Base-by-base conservation (phyloP, 2,329 filamentous ascomycete genomes). In the Neoscytalidium dimidiatum region DNA sequence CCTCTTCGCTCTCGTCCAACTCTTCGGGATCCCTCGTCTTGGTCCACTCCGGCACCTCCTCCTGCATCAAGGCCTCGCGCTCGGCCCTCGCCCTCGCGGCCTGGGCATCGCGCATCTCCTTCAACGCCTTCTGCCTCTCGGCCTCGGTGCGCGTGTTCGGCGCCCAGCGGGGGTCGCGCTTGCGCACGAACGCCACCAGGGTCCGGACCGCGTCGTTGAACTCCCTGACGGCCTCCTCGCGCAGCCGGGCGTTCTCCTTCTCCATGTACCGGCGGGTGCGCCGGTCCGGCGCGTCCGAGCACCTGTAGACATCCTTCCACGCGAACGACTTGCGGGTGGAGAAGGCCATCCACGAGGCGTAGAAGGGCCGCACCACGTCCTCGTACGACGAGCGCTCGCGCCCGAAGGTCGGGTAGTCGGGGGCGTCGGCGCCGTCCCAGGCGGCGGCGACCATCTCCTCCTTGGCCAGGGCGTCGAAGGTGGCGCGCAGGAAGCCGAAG, bases 171-270 rank as follows among this genome's bases (percentile, higher is more conserved):
- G 93, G 92, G 74, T 99, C 95, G 35, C 95, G 87, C 80, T 97
- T 98, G 69, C 92, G 89, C 17, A 94, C 90, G 77, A 98, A 98
- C 1, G 88, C 85, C 2, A 98, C 90, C 13, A 99, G 84, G 6
- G 92, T 91, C 64, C 92, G 83, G 31, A 99, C 92, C 3, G 93
- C 91, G 67, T 97, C 93, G 77, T 97, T 98, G 80, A 97, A 98
- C 69, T 97, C 92, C 64, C 90, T 87, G 11, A 91, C 86, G 2
- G 88, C 92, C 62, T 94, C 91, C 21, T 97, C 94, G 61, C 95
- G 86, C 26, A 90, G 79, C 68, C 90, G 91, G 70, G 89, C 91
- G 77, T 99, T 99, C 75, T 97, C 94, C 77, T 97, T 97, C 74
- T 98, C 95, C 89, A 98, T 96, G 43, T 92, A 73, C 33, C 95